Base-by-base conservation (phyloP, 2,329 filamentous ascomycete genomes). In the Chrysosphaeria jannelii region DNA sequence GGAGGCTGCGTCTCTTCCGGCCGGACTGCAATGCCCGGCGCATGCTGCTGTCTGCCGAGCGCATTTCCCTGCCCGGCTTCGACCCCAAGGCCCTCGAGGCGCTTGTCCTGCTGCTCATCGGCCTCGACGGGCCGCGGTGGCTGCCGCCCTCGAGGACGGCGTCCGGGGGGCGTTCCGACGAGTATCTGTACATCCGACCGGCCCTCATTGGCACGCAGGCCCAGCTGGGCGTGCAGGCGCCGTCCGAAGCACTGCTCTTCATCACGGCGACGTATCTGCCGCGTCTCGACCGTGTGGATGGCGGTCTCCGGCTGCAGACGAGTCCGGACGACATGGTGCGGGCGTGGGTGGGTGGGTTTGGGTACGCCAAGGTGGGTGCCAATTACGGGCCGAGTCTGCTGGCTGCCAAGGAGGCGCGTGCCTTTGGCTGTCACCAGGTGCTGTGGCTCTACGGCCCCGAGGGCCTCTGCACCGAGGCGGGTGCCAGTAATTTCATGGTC, bases 261-360 rank as follows among this genome's bases (percentile, higher is more conserved):
- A 61, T 90, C 39, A 71, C 88, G 30, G 52, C 58, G 27, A 59
- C 41, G 28, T 65, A 52, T 40, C 62, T 67, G 59, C 55, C 60
- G 11, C 38, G 43, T 27, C 40, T 67, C 39, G 55, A 61, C 33
- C 31, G 44, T 8, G 47, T 50, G 5, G 33, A 39, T 0, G 55
- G 53, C 16, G 62, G 62, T 31, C 55, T 88, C 52, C 67, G 59
- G 35, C 58, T 89, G 21, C 59, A 81, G 38, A 81, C 78, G 0
- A 72, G 61, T 21, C 58, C 62, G 26, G 64, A 79, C 33, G 74
- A 89, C 42, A 74, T 68, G 51, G 65, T 89, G 27, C 68, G 79
- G 32, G 78, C 79, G 8, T 91, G 79, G 79, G 76, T 75, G 11
- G 79, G 79, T 29, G 79, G 81, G 7, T 89, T 88, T 41, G 79